Evolutionary conservation across 169 alveolate species (phyloP).

Genomic region (Plasmodium berghei): DNA sequence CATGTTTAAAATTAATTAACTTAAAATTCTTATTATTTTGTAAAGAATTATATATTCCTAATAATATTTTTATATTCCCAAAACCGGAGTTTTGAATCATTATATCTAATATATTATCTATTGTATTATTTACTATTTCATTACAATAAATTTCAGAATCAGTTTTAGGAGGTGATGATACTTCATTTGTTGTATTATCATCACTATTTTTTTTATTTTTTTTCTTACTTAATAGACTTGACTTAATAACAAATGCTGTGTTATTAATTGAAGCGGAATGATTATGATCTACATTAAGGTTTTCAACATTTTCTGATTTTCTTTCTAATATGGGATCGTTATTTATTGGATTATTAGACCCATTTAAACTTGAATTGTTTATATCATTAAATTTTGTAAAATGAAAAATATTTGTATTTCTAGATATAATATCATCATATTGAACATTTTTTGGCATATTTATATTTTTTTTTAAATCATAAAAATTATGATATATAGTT

Average conservation of each 20-base stretch:
- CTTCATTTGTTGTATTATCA: neutral
- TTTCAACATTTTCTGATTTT: neutral
- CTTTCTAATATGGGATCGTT: neutral
- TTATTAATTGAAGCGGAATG: neutral
- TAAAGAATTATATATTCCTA: conserved; percentile 61
- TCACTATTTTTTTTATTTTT: neutral
- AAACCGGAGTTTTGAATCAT: conserved; percentile 46
- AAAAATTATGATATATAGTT: conserved; percentile 42
- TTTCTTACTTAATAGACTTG: no score
- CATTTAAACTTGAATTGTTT: neutral
- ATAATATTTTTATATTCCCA: conserved; percentile 19
- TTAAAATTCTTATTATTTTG: conserved; percentile 39
- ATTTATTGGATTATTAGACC: neutral
- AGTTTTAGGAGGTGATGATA: neutral
- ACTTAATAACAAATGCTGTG: no score
- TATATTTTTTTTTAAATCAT: conserved; percentile 36
- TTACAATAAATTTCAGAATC: conserved; percentile 29
- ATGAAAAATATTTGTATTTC: conserved; percentile 39
- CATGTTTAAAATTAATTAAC: conserved; percentile 25
- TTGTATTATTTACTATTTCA: conserved; percentile 42
- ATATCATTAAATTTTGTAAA: conserved; percentile 3
- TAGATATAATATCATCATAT: conserved; percentile 37
- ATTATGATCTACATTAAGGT: neutral
- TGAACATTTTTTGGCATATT: conserved; percentile 15
- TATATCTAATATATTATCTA: conserved; percentile 40